phyloP scores from a whole-genome alignment of 116 monocot species.

The Phalaenopsis hybrid region DNA sequence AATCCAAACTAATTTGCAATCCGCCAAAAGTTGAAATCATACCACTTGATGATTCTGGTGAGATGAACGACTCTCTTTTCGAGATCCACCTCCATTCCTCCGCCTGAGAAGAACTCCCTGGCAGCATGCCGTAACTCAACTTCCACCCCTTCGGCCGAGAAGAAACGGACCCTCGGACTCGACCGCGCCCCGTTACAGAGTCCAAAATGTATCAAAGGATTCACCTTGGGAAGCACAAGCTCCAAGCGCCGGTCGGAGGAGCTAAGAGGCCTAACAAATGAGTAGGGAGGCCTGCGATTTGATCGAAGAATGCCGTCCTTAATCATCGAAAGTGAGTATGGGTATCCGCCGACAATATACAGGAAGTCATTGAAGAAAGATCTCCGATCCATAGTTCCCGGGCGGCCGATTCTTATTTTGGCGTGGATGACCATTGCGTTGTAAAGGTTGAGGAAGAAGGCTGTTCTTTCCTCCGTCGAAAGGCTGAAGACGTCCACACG shows the following conservation, averaged over 20 bases:
- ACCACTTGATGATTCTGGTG: constrained; percentile 82
- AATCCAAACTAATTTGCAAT: neutral
- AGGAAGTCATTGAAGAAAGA: constrained; percentile 76
- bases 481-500: constrained; percentile 55
- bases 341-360: constrained; percentile 79
- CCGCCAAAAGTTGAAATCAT: neutral
- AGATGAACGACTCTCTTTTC: constrained; percentile 73
- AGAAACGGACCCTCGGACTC: constrained; percentile 71
- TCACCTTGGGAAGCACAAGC: constrained; percentile 53
- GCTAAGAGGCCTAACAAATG: constrained; percentile 58
- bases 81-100: constrained; percentile 67
- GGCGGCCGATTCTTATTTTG: constrained; percentile 48
- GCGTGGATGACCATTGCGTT: constrained; percentile 95
- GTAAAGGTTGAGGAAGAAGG: constrained; percentile 86
- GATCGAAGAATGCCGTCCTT: constrained; percentile 87
- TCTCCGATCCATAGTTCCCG: constrained; percentile 52
- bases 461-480: constrained; percentile 39
- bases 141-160: constrained; percentile 62
- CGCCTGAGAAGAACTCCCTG: constrained; percentile 64
- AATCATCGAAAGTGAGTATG: constrained; percentile 70
- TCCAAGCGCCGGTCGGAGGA: constrained; percentile 57
- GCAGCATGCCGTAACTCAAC: constrained; percentile 65
- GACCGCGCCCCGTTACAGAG: constrained; percentile 68
- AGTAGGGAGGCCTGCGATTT: constrained; percentile 73
- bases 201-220: constrained; percentile 90